A percentile compares a stretch with the other conserved stretches of the same genome.
Evolutionary conservation across 2,329 filamentous ascomycete species (phyloP).

Genomic region (Epichloe brachyelytri): DNA sequence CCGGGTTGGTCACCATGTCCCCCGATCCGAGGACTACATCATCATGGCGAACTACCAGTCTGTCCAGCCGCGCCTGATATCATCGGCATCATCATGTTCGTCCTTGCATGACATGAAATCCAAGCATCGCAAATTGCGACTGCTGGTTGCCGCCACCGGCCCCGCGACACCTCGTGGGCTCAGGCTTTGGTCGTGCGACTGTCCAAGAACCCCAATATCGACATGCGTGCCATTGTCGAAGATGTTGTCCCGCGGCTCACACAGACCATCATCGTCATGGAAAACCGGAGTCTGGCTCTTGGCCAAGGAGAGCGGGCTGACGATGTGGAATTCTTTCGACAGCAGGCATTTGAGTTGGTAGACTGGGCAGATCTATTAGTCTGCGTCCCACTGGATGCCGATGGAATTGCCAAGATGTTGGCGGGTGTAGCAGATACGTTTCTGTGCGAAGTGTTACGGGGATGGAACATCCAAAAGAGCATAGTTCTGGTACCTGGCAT

Average conservation of each 20-base stretch:
- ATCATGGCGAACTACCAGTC: slow-evolving; percentile 22
- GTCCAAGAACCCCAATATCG: slow-evolving; percentile 50
- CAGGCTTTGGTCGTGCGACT: slow-evolving; percentile 53
- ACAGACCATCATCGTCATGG: slow-evolving; percentile 48
- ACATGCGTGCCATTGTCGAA: slow-evolving; percentile 50
- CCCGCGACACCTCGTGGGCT: slow-evolving; percentile 51
- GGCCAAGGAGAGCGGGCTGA: slow-evolving; percentile 24
- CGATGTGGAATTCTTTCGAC: slow-evolving; percentile 37
- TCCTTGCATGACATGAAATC: slow-evolving; percentile 24
- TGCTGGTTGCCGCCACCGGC: slow-evolving; percentile 55
- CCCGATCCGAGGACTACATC: slow-evolving; percentile 13
- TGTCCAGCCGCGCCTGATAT: slow-evolving; percentile 18
- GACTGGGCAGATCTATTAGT: slow-evolving; percentile 83
- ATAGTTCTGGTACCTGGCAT: slow-evolving; percentile 79
- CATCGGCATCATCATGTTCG: slow-evolving; percentile 20
- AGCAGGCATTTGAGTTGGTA: slow-evolving; percentile 53
- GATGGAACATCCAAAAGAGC: slow-evolving; percentile 79
- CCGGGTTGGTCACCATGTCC: slow-evolving; percentile 14
- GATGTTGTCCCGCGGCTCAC: slow-evolving; percentile 50
- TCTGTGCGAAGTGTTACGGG: slow-evolving; percentile 65
- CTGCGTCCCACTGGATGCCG: slow-evolving; percentile 72
- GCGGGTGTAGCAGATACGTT: slow-evolving; percentile 71
- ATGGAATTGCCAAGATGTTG: slow-evolving; percentile 78
- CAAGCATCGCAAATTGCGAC: slow-evolving; percentile 36
- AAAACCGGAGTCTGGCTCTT: slow-evolving; percentile 33